Evolutionary conservation across 768 basidiomycete species (phyloP), one percentile per base, ranked within the genome.

Genomic region (Rhodotorula babjevae): DNA sequence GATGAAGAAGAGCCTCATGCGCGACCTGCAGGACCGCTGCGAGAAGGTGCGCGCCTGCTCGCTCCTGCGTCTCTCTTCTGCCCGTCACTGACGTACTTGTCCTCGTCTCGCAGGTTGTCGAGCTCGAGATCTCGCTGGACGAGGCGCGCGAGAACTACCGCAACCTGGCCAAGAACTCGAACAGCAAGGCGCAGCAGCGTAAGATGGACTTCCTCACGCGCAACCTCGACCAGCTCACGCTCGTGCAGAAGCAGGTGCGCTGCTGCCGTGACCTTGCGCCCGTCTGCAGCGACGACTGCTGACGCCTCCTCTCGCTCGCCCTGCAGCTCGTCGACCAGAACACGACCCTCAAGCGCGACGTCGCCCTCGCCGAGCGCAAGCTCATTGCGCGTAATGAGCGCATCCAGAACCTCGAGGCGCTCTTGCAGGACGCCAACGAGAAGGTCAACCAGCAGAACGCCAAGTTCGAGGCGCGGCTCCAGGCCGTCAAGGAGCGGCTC

Each of bases 91-190:
- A n/a, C n/a, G n/a, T n/a, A n/a, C n/a, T n/a, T n/a, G n/a, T n/a
- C n/a, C n/a, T n/a, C n/a, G n/a, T n/a, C n/a, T n/a, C n/a, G 73
- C 69, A 96, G 94, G 96, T 99, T 55, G 95, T 99, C 64, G 96
- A 98, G 82, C 88, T 99, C 42, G 96, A 99, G 82, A 98, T 99
- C 75, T 94, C 97, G 81, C 84, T 99, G 47, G 96, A 98, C 79
- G 96, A 99, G 80, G 93, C 96, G 81, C 92, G 91, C 81, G 96
- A 99, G 82, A 94, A 98, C 80, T 99, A 99, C 83, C 95, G 93
- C 84, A 95, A 94, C 80, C 92, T 98, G 70, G 93, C 96, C 78
- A 90, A 92, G 74, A 96, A 96, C 81, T 94, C 93, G 83, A 98
- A 98, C 82, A 93, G 90, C 82, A 94, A 95, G 81, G 92, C 95